phyloP scores from a whole-genome alignment of 371 early-diverging fungal genomes.

The Mortierella sp. region DNA sequence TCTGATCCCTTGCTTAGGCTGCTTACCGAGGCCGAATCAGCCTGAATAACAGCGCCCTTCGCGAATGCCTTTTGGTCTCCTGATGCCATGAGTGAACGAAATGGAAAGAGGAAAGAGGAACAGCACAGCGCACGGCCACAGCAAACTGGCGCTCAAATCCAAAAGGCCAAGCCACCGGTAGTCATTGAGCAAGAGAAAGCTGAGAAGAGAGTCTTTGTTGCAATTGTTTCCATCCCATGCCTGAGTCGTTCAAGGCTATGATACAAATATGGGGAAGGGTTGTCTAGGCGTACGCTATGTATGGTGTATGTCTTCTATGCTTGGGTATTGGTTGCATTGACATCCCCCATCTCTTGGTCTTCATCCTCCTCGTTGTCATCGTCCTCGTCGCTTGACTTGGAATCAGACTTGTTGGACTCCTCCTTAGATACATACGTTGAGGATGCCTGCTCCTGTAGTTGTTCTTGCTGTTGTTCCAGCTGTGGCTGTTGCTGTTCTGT shows the following conservation, averaged over 20 bases:
- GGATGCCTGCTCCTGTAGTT: too few relatives aligned
- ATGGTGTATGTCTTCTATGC: slow-evolving; percentile 1
- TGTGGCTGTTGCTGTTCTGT: not conserved
- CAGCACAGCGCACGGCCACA: too few relatives aligned
- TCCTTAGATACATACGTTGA: slow-evolving; percentile 1
- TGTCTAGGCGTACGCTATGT: not conserved
- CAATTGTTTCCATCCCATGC: too few relatives aligned
- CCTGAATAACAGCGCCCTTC: slow-evolving; percentile 22
- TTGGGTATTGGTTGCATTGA: not conserved
- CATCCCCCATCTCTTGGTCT: slow-evolving; percentile 46
- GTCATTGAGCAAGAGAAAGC: too few relatives aligned
- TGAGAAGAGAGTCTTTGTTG: too few relatives aligned
- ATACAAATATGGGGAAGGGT: too few relatives aligned
- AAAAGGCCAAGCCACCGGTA: too few relatives aligned
- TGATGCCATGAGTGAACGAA: slow-evolving; percentile 7
- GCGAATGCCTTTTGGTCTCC: slow-evolving; percentile 19
- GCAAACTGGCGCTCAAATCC: too few relatives aligned
- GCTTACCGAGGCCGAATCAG: slow-evolving; percentile 38
- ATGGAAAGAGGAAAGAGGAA: not conserved
- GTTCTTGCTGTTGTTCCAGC: too few relatives aligned
- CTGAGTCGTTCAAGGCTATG: too few relatives aligned
- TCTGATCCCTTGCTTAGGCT: not conserved
- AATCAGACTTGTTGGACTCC: not conserved
- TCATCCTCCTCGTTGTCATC: slow-evolving; percentile 36
- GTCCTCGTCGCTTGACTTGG: slow-evolving; percentile 19